A percentile compares a stretch with the other conserved stretches of the same genome.
phyloP scores from a whole-genome alignment of 176 grass and related monocot species.

The Avena sativa region DNA sequence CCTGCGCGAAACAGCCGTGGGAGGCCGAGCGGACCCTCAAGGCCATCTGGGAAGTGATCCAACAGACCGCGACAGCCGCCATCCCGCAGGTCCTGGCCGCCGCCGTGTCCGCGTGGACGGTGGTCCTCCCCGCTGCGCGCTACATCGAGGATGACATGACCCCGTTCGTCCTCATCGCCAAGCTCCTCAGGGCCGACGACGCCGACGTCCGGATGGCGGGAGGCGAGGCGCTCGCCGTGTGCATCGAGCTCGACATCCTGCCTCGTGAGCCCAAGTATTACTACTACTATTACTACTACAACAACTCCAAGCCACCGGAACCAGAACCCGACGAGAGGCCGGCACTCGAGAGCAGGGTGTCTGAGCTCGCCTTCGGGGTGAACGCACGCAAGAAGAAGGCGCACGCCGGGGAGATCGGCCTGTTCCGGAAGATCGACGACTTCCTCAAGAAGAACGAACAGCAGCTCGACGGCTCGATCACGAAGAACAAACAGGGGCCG shows the following conservation, averaged over 20 bases:
- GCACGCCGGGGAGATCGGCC: neutral
- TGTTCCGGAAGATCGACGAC: constrained; percentile 1
- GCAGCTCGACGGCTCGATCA: neutral
- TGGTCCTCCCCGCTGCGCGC: neutral
- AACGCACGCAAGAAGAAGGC: neutral
- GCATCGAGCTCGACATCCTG: constrained; percentile 3
- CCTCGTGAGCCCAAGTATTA: neutral
- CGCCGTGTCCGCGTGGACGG: neutral
- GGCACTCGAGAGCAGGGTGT: neutral
- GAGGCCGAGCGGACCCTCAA: neutral
- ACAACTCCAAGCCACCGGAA: neutral
- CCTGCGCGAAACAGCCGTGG: neutral
- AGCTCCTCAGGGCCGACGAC: neutral
- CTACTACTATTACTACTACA: neutral
- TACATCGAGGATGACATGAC: neutral
- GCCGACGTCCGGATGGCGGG: neutral
- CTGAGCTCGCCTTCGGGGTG: neutral
- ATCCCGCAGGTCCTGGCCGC: neutral
- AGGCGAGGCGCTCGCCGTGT: neutral
- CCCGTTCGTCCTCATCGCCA: constrained; percentile 16
- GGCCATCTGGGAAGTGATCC: neutral
- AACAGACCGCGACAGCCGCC: neutral
- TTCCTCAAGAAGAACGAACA: constrained; percentile 6
- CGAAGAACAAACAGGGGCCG: neutral
- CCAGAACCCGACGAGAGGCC: neutral